phyloP scores from a whole-genome alignment of 805 yeast genomes.

The Starmerella stellata region DNA sequence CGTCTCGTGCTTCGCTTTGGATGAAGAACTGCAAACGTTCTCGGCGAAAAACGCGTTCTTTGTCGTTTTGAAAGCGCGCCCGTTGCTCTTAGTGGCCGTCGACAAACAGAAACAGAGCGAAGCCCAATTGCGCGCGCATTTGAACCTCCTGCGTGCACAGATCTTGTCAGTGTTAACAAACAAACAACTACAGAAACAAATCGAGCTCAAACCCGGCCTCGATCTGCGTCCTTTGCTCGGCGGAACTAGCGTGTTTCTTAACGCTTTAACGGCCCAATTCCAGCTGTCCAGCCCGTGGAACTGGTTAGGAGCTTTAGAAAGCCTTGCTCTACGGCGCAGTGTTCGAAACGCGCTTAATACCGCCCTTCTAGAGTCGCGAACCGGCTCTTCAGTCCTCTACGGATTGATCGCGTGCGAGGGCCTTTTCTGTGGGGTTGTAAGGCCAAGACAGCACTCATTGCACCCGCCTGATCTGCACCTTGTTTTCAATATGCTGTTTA shows the following conservation, averaged over 20 bases:
- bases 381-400: constrained; percentile 44
- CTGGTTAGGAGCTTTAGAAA: constrained; percentile 46
- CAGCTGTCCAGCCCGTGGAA: constrained; percentile 39
- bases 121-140: constrained; percentile 37
- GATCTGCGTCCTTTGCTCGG: constrained; percentile 64
- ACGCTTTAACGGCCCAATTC: constrained; percentile 40
- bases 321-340: constrained; percentile 40
- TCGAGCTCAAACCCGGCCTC: constrained; percentile 54
- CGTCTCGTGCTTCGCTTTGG: constrained; percentile 14
- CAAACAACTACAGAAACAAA: constrained; percentile 53
- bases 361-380: constrained; percentile 32
- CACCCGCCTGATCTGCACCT: constrained; percentile 69
- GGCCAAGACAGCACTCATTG: constrained; percentile 62
- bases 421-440: constrained; percentile 46
- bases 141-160: constrained; percentile 57
- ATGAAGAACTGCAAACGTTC: constrained; percentile 26
- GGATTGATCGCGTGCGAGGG: constrained; percentile 53
- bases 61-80: constrained; percentile 43
- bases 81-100: constrained; percentile 57
- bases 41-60: constrained; percentile 33
- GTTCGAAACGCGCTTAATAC: constrained; percentile 40
- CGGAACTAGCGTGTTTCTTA: constrained; percentile 56
- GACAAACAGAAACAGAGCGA: constrained; percentile 24
- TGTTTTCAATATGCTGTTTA: constrained; percentile 51
- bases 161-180: constrained; percentile 68